Evolutionary conservation across 805 yeast genomes (phyloP).

Genomic region (Kockiozyma suomiensis): DNA sequence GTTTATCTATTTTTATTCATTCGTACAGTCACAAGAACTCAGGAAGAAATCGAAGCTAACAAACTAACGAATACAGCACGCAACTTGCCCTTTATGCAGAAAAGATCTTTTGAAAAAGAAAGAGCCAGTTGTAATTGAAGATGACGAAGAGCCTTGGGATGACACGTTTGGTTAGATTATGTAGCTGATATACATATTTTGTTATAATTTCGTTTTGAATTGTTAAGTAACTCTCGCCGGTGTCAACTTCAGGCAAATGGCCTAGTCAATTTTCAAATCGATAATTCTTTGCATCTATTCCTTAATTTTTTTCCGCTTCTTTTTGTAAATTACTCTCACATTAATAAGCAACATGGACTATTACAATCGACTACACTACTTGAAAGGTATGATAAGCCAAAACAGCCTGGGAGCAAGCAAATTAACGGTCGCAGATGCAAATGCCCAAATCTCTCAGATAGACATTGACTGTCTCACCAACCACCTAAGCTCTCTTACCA

Average conservation of each 20-base stretch:
- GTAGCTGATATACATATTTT: not conserved
- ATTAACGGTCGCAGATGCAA: not conserved
- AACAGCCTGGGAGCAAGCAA: no score
- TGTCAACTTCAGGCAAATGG: not conserved
- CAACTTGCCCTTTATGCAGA: constrained; percentile 82
- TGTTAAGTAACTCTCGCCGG: no score
- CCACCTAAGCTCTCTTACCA: constrained; percentile 10
- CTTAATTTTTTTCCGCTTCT: not conserved
- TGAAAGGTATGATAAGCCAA: not conserved
- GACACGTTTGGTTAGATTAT: constrained; percentile 68
- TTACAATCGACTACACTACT: constrained; percentile 15
- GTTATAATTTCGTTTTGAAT: not conserved
- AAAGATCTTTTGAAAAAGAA: constrained; percentile 62
- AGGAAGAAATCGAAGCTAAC: not conserved
- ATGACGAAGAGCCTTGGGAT: constrained; percentile 68
- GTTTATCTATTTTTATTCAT: constrained; percentile 41
- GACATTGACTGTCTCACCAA: constrained; percentile 6
- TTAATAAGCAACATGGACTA: constrained; percentile 11
- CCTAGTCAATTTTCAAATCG: constrained; percentile 2
- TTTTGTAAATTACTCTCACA: not conserved
- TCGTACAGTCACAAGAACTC: no score
- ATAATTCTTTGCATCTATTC: not conserved
- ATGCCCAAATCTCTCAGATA: not conserved
- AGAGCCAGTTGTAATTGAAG: constrained; percentile 54
- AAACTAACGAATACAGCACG: constrained; percentile 28